Evolutionary conservation across 768 basidiomycete genomes (phyloP), one percentile per base, ranked within the genome.

Genomic region (Plicaturopsis crispa): DNA sequence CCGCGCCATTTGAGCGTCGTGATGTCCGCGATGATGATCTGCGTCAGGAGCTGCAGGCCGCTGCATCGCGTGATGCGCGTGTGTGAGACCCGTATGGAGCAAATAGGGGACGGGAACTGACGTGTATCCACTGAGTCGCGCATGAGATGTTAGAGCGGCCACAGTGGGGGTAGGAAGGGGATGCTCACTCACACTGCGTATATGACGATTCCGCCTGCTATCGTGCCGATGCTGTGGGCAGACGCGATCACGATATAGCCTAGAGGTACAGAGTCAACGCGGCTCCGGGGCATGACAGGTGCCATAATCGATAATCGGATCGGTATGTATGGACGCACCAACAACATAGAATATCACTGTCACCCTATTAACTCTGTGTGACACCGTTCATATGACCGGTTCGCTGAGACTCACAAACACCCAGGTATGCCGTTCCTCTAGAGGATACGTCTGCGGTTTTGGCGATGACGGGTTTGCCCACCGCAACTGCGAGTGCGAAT

Each of bases 381-480:
- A n/a, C n/a, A n/a, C n/a, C n/a, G n/a, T n/a, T n/a, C n/a, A n/a
- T n/a, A n/a, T n/a, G n/a, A n/a, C n/a, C n/a, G n/a, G n/a, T n/a
- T n/a, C n/a, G n/a, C n/a, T 3, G 12, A 31, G 13, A 70, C 75
- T 63, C 47, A 77, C 75, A 50, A 39, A 80, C 75, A 26, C 69
- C 44, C 20, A 69, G 60, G 50, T 77, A 85, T 1, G 81, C 78
- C 30, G 66, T 67, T 14, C 77, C 79, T 48, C 84, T 70, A 17
- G 83, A 84, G 11, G 72, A 62, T 6, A 82, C 74, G 53, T 87
- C 84, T 6, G 83, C 75, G 28, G 84, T 55, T 56, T 85, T 85
- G 1, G 84, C 83, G 44, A 84, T 75, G 24, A 82, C 63, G 1
- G 84, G 84, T 59, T 85, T 84, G 16, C 65, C 65, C 18, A 73